Percentiles rank a stretch among this genome's conserved stretches.
These are phyloP conservation scores for Adansonia gregorii DNA, from an alignment of 441 rosid species.

Conservation along the genomic window DNA sequence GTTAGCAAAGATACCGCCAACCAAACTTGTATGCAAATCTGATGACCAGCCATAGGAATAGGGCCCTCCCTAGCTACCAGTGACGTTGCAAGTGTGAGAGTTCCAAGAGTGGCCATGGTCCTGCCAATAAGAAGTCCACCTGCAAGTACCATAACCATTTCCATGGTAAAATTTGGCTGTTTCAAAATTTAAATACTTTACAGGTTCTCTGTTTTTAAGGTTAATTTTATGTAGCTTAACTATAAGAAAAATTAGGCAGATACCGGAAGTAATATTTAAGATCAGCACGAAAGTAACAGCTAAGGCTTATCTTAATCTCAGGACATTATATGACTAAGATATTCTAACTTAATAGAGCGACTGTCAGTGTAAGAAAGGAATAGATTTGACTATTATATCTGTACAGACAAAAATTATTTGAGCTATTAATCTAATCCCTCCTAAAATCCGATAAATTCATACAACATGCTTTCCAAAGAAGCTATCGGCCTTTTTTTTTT, in stretches of 20 bases:
- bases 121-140: conserved; percentile 95
- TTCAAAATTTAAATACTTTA: neutral
- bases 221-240: conserved; percentile 19
- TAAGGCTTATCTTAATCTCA: conserved; percentile 3
- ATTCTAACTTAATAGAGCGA: neutral
- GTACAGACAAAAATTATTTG: neutral
- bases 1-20: conserved; percentile 87
- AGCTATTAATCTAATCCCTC: neutral
- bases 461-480: neutral
- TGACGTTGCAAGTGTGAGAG: conserved; percentile 86
- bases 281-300: conserved; percentile 12
- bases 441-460: neutral
- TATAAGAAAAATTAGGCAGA: neutral
- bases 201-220: neutral
- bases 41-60: conserved; percentile 91
- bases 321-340: neutral
- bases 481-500: neutral
- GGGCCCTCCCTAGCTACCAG: conserved; percentile 91
- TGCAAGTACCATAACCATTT: conserved; percentile 36
- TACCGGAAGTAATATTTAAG: neutral
- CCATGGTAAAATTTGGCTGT: neutral
- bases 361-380: conserved; percentile 1
- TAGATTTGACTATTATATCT: neutral
- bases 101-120: conserved; percentile 78
- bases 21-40: conserved; percentile 91